A percentile compares a stretch with the other conserved stretches of the same genome.
Evolutionary conservation across 495 filamentous ascomycete species (phyloP).

Genomic region (Xylaria acuta): DNA sequence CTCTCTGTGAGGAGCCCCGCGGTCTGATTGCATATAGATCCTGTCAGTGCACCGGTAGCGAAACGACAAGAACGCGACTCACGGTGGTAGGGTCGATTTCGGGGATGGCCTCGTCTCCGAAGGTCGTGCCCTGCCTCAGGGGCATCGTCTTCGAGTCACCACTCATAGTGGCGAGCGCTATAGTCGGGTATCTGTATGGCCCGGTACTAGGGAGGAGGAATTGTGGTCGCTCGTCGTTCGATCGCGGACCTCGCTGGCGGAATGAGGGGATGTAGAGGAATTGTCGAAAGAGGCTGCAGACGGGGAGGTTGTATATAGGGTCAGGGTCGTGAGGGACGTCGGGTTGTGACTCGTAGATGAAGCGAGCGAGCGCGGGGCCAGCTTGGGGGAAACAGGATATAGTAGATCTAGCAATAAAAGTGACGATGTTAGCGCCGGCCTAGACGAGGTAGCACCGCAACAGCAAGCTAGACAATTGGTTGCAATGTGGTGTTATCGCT

Average conservation of each 20-base stretch:
- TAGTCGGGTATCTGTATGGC: neutral
- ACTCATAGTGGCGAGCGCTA: constrained; percentile 33
- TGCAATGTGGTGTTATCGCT: constrained; percentile 13
- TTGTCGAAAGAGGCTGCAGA: neutral
- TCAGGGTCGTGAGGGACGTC: constrained; percentile 31
- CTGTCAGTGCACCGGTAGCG: constrained; percentile 24
- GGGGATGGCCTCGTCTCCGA: constrained; percentile 69
- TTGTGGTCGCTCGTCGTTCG: neutral
- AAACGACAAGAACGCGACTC: constrained; percentile 37
- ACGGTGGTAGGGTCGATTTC: constrained; percentile 82
- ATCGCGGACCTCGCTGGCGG: neutral
- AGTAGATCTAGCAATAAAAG: constrained; percentile 13
- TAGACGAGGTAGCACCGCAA: constrained; percentile 14
- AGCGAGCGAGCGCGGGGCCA: constrained; percentile 20
- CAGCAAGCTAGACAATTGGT: neutral
- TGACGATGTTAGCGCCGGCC: constrained; percentile 24
- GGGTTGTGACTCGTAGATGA: constrained; percentile 6
- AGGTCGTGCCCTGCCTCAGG: constrained; percentile 60
- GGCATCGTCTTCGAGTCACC: constrained; percentile 56
- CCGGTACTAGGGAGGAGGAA: neutral
- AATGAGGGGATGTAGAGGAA: neutral
- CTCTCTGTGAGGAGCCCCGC: constrained; percentile 81
- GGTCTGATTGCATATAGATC: constrained; percentile 53
- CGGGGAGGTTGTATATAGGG: neutral
- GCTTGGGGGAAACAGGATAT: constrained; percentile 2